A percentile compares a stretch with the other conserved stretches of the same genome.
phyloP scores from a whole-genome alignment of 495 filamentous ascomycete genomes.

The Diplogelasinospora grovesii region DNA sequence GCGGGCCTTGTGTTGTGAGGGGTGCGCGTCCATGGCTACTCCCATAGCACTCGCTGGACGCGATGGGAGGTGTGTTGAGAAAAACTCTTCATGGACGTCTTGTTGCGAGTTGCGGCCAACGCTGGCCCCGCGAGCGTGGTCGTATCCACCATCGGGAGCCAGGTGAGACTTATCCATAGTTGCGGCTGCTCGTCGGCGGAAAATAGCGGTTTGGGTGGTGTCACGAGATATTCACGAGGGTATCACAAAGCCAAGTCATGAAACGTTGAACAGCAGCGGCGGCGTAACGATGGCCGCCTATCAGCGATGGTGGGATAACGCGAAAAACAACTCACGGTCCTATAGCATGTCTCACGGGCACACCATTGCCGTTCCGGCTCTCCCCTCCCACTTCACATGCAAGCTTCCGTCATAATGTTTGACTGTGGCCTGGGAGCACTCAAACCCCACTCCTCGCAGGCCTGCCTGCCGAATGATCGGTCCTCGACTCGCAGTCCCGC shows the following conservation, averaged over 20 bases:
- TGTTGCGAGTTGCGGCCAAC: background rate
- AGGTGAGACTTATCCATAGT: constrained; percentile 23
- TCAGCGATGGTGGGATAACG: background rate
- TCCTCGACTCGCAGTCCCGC: no score
- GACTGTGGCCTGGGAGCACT: no score
- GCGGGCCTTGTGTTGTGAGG: constrained; percentile 16
- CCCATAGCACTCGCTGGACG: constrained; percentile 14
- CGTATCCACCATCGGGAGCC: constrained; percentile 9
- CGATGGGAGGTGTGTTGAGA: constrained; percentile 20
- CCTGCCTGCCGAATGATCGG: no score
- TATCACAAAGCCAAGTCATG: background rate
- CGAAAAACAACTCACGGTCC: no score
- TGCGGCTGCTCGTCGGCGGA: background rate
- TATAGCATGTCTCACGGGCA: no score
- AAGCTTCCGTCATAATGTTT: constrained; percentile 2
- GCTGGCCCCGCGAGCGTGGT: background rate
- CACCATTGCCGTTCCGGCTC: no score
- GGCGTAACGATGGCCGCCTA: background rate
- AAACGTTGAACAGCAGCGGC: background rate
- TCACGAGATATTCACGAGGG: background rate
- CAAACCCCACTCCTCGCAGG: no score
- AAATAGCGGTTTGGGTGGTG: background rate
- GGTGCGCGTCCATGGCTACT: background rate
- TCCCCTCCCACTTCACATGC: background rate
- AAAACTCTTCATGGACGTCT: constrained; percentile 13